Conservation (phyloP, 2,329 filamentous ascomycete genomes). For the Beauveria medogensis region DNA sequence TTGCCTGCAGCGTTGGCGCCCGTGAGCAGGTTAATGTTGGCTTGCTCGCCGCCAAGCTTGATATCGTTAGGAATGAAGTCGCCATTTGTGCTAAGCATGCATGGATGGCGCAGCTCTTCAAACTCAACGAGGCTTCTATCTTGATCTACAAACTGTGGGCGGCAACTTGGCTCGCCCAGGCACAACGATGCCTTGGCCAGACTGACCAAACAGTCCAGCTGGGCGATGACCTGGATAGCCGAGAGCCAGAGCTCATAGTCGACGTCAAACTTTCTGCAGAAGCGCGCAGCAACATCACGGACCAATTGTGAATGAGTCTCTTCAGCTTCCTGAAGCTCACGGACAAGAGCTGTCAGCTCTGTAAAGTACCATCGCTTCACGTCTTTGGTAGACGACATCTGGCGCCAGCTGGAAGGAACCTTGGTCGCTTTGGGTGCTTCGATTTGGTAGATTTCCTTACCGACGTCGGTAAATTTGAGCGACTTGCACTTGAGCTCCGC, state of each 20-base stretch:
- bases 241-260: slow-evolving; percentile 80
- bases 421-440: slow-evolving; percentile 81
- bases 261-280: slow-evolving; percentile 82
- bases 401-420: slow-evolving; percentile 82
- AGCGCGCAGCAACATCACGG: slow-evolving; percentile 73
- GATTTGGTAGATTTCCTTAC: slow-evolving; percentile 95
- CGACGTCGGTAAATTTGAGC: slow-evolving; percentile 73
- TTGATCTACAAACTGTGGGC: slow-evolving; percentile 78
- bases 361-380: slow-evolving; percentile 93
- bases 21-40: slow-evolving; percentile 86
- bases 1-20: slow-evolving; percentile 97
- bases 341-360: slow-evolving; percentile 73
- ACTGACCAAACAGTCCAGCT: slow-evolving; percentile 91
- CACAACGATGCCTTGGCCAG: slow-evolving; percentile 80
- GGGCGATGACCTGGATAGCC: slow-evolving; percentile 81
- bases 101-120: slow-evolving; percentile 85
- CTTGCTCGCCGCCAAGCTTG: slow-evolving; percentile 66
- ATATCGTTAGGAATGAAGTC: slow-evolving; percentile 98
- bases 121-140: slow-evolving; percentile 87
- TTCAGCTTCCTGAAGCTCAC: slow-evolving; percentile 84
- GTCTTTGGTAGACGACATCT: slow-evolving; percentile 88
- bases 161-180: slow-evolving; percentile 78
- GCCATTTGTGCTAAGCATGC: slow-evolving; percentile 79
- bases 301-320: slow-evolving; percentile 89
- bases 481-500: slow-evolving; percentile 65